Evolutionary conservation across 1,284 basidiomycete genomes (phyloP), one percentile per base, ranked within the genome.

Genomic region (Ganoderma sinense): DNA sequence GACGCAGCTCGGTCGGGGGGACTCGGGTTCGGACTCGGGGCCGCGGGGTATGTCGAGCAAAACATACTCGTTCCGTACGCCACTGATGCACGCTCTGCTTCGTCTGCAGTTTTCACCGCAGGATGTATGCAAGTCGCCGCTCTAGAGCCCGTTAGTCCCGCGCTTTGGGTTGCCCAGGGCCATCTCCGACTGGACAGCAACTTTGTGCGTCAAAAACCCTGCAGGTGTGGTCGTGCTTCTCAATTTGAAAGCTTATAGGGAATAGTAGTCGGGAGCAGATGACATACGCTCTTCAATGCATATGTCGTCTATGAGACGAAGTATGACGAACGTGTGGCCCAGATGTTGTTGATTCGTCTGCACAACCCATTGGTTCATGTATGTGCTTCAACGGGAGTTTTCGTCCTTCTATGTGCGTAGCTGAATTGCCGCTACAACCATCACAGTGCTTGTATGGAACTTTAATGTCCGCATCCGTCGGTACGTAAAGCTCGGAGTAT

Each of bases 161-260:
- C 53, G 53, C 53, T 31, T 33, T 16, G 61, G 45, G 41, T 55
- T 39, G 41, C n/a, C 16, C 67, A 61, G 66, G n/a, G 48, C 26
- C 31, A 40, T n/a, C 62, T 60, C 67, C 67, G 67, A 64, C 53
- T 45, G 51, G 55, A 14, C 55, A 36, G 55, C 40, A 29, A 26
- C n/a, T 5, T 13, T 23, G 29, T 23, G 20, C 11, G 36, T 36
- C 36, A 13, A 29, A 43, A 23, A 26, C 11, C 23, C 48, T 51
- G 13, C 48, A 10, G 8, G 11, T 48, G 45, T n/a, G 7, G n/a
- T 55, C 39, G 40, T 23, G 40, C 40, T 45, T 62, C 39, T 29
- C 40, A n/a, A 8, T 10, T 36, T 36, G 36, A 36, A 26, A 23
- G 43, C 41, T n/a, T 29, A 43, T 8, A 26, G 45, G 43, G 7